Evolutionary conservation across 495 filamentous ascomycete genomes (phyloP), one percentile per base, ranked within the genome.

Genomic region (Tetracladium marchalianum): DNA sequence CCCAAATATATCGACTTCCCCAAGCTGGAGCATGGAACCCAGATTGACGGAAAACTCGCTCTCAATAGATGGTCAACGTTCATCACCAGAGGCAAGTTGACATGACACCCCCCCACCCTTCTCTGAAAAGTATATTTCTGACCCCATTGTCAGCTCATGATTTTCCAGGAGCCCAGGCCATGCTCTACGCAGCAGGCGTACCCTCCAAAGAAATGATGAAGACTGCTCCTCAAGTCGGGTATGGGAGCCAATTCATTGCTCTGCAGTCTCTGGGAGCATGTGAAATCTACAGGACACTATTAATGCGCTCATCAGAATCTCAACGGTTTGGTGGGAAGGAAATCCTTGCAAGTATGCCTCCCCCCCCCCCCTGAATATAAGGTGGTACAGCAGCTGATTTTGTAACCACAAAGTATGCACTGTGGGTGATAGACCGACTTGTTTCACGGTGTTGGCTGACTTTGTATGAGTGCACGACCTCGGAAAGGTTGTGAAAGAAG

Each of bases 121-220:
- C 22, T 27, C 22, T 27, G 3, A 27, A 27, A 7, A 27, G 22
- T 27, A 27, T 27, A 27, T 27, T 27, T 27, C 22, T 27, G 7
- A 27, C 22, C 7, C 22, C n/a, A n/a, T 27, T 27, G 3, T 7
- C 22, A 50, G 85, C 74, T 16, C 87, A 96, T 82, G 89, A 96
- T 57, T 98, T 85, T 58, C 92, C 92, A 3, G 92, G 87, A 1
- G 90, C 92, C 31, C 85, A 92, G 82, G 90, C 90, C 49, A 98
- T 98, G 92, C 75, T 96, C 2, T 96, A 92, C 66, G 90, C 86
- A 5, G 90, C 90, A 9, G 92, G 92, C 19, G 82, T 96, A 24
- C 89, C 89, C 11, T 73, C 88, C 55, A 71, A 77, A 54, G 73
- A 90, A 24, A 75, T 84, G 52, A 95, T 96, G 88, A 85, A 88